These are phyloP conservation scores for Magnolia kwangsiensis DNA, from an alignment of 164 flowering plant species.

Conservation along the genomic window DNA sequence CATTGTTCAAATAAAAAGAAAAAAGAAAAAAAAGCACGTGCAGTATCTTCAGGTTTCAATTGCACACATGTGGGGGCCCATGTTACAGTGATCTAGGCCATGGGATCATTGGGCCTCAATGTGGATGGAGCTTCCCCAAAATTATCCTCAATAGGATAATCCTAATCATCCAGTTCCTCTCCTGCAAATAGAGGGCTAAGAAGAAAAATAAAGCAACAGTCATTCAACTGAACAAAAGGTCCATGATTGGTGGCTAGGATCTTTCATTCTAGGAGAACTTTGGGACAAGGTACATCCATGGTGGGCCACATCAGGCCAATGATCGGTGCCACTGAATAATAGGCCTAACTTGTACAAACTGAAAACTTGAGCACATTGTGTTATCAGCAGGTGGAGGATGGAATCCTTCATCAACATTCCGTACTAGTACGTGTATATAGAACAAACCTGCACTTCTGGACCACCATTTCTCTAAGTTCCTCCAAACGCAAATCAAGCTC, in stretches of 20 bases:
- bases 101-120: too few relatives aligned
- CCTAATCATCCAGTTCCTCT: too few relatives aligned
- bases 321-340: background rate
- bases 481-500: conserved; percentile 70
- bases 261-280: background rate
- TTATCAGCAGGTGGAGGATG: background rate
- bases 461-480: conserved; percentile 66
- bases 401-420: background rate
- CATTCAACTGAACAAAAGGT: background rate
- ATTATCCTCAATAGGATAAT: too few relatives aligned
- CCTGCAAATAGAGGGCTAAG: too few relatives aligned
- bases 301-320: background rate
- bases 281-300: background rate
- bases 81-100: too few relatives aligned
- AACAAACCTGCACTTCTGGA: conserved; percentile 86
- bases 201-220: background rate
- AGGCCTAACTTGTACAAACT: background rate
- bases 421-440: background rate
- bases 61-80: too few relatives aligned
- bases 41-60: too few relatives aligned
- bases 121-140: too few relatives aligned
- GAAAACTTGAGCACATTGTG: background rate
- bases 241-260: background rate
- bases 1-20: too few relatives aligned
- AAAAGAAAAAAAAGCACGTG: too few relatives aligned